These are phyloP conservation scores for Panaeolus papilionaceus DNA, from an alignment of 768 basidiomycete genomes.

Conservation along the genomic window DNA sequence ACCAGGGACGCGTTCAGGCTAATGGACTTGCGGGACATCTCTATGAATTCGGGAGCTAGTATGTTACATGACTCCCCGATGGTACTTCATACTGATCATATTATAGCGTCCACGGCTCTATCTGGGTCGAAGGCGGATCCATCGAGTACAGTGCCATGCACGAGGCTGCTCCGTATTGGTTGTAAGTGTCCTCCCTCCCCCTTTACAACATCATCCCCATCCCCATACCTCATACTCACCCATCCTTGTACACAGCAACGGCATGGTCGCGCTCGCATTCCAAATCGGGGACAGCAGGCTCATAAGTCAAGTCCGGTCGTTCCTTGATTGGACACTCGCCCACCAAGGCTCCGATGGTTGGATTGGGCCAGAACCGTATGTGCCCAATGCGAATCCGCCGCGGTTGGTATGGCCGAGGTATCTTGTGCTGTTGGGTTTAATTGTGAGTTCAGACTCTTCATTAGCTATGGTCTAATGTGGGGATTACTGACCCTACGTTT, in stretches of 20 bases:
- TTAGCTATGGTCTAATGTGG: too few relatives aligned
- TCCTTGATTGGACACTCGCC: constrained; percentile 46
- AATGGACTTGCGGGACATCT: constrained; percentile 48
- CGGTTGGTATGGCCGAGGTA: constrained; percentile 50
- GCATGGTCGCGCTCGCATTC: constrained; percentile 48
- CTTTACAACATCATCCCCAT: too few relatives aligned
- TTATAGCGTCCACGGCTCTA: constrained; percentile 46
- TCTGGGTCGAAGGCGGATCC: constrained; percentile 48
- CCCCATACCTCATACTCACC: too few relatives aligned
- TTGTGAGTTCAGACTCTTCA: constrained; percentile 30
- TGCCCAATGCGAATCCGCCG: constrained; percentile 42
- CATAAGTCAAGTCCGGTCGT: constrained; percentile 43
- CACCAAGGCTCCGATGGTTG: constrained; percentile 46
- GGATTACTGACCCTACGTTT: too few relatives aligned
- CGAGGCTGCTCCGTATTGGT: constrained; percentile 50
- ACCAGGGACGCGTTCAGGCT: constrained; percentile 48
- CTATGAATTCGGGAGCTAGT: constrained; percentile 48
- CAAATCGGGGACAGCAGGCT: constrained; percentile 44
- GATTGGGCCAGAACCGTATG: constrained; percentile 47
- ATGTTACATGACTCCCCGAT: constrained; percentile 17
- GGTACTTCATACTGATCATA: too few relatives aligned
- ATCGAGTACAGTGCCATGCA: constrained; percentile 53
- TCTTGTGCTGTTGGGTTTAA: constrained; percentile 43
- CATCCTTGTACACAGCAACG: constrained; percentile 34
- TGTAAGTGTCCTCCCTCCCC: constrained; percentile 35